Conservation (phyloP, 306 rosid species). For the Glycine soja region DNA sequence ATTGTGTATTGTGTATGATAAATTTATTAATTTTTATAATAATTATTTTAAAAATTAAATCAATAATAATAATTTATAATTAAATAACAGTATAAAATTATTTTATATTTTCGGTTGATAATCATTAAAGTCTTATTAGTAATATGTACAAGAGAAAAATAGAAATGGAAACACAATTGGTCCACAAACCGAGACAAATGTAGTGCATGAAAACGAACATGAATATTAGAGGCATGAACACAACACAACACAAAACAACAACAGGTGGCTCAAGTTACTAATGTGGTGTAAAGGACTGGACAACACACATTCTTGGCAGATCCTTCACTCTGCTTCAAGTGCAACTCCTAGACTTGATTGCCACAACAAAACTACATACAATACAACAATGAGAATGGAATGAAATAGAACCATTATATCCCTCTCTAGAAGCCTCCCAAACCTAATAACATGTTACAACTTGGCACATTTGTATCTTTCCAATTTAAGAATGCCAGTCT, state of each 20-base stretch:
- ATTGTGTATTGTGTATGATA: too few species aligned
- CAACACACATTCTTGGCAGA: too few species aligned
- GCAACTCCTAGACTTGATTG: too few species aligned
- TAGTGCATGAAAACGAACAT: slow-evolving; percentile 5
- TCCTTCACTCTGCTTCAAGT: too few species aligned
- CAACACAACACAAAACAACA: neutral
- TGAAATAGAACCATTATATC: neutral
- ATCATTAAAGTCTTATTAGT: too few species aligned
- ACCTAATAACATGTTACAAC: neutral
- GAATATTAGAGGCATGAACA: neutral
- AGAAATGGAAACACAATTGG: neutral
- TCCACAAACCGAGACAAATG: slow-evolving; percentile 22
- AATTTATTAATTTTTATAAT: too few species aligned
- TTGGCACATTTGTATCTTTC: neutral
- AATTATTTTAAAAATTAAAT: too few species aligned
- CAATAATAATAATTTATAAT: neutral
- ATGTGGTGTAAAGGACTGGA: too few species aligned
- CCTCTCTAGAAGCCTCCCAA: slow-evolving; percentile 13
- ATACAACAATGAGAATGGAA: neutral
- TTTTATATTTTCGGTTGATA: too few species aligned
- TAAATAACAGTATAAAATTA: too few species aligned
- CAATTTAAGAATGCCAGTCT: neutral
- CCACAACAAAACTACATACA: neutral
- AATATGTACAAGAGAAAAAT: neutral
- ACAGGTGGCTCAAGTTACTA: neutral